Conservation (phyloP, 192 early-diverging fungal genomes). For the Chytriomyces confervae region DNA sequence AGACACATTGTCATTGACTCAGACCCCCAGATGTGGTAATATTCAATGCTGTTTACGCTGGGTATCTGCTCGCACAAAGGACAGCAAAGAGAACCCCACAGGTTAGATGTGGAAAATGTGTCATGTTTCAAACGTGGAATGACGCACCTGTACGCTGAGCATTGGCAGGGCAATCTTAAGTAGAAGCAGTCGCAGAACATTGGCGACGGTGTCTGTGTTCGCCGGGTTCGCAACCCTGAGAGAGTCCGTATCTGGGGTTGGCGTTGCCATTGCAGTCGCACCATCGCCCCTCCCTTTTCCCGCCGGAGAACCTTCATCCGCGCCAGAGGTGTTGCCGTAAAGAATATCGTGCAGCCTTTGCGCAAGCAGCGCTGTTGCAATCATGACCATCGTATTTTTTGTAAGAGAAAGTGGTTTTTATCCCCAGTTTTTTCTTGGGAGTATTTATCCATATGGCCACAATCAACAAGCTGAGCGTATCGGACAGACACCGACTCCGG, state of each 20-base stretch:
- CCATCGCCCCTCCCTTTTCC: too few relatives aligned
- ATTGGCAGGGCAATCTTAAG: constrained; percentile 8
- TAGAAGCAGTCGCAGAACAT: constrained; percentile 15
- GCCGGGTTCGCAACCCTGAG: neutral
- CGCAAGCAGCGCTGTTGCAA: constrained; percentile 20
- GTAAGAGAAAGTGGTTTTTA: too few relatives aligned
- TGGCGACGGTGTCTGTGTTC: neutral
- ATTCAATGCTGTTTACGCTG: constrained; percentile 38
- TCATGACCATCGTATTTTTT: constrained; percentile 7
- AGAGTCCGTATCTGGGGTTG: neutral
- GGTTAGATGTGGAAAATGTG: neutral
- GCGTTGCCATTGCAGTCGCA: neutral
- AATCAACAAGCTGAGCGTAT: neutral
- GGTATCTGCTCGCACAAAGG: neutral
- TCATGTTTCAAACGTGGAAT: neutral
- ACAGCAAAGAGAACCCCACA: neutral
- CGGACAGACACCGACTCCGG: neutral
- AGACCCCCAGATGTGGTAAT: constrained; percentile 44
- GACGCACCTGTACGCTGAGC: neutral
- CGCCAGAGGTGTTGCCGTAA: neutral
- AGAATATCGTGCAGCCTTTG: constrained; percentile 11
- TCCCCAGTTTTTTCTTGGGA: too few relatives aligned
- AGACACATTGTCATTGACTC: constrained; percentile 50
- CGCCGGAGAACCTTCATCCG: neutral
- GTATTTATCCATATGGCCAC: too few relatives aligned